phyloP scores from a whole-genome alignment of 2,329 filamentous ascomycete species.

The Alternaria sp. region DNA sequence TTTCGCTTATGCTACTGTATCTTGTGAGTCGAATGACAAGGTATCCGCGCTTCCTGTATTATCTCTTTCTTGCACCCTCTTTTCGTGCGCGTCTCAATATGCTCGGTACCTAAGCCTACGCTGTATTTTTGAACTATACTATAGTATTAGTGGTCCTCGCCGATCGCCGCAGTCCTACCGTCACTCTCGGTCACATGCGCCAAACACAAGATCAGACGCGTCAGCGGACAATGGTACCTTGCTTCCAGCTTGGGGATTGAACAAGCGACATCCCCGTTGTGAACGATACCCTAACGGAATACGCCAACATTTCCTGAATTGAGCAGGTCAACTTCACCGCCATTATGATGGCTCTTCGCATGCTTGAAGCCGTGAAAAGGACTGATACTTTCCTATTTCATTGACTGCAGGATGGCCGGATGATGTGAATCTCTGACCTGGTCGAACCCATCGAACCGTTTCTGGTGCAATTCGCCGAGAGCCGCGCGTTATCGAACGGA shows the following conservation, averaged over 20 bases:
- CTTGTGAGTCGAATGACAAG: not conserved
- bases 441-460: not conserved
- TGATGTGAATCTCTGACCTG: not conserved
- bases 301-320: not conserved
- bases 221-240: not conserved
- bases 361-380: not conserved
- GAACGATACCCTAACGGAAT: not conserved
- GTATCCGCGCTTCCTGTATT: not conserved
- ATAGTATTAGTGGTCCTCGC: not conserved
- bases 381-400: not conserved
- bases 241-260: not conserved
- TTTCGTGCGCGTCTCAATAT: not conserved
- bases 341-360: not conserved
- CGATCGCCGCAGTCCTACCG: not conserved
- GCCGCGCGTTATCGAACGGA: not conserved
- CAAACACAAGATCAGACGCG: not conserved
- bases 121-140: not conserved
- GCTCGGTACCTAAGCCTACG: not conserved
- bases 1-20: not conserved
- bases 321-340: not conserved
- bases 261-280: not conserved
- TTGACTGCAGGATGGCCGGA: not conserved
- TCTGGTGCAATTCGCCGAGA: not conserved
- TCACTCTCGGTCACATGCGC: not conserved
- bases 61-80: not conserved